Evolutionary conservation across 305 asterid species (phyloP).

Genomic region (Fraxinus platypoda): DNA sequence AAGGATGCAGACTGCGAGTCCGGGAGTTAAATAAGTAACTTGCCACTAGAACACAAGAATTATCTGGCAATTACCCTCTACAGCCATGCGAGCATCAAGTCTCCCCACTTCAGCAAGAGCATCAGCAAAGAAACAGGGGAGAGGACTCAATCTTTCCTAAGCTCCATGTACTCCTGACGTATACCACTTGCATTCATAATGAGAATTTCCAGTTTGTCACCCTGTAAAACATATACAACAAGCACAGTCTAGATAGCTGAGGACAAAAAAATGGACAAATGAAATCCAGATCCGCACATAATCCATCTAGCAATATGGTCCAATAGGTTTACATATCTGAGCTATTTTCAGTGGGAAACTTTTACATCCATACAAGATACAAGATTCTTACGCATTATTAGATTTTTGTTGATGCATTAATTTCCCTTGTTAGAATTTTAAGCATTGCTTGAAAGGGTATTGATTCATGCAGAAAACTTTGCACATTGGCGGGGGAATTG

Average conservation of each 20-base stretch:
- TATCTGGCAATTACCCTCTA: conserved; percentile 4
- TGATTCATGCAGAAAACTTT: not conserved
- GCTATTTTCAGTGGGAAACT: not conserved
- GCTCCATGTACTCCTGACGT: conserved; percentile 76
- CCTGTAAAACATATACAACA: conserved; percentile 42
- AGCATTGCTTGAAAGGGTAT: not conserved
- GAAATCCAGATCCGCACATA: not conserved
- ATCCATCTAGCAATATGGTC: not conserved
- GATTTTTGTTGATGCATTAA: not conserved
- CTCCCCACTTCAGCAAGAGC: not conserved
- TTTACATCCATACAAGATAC: not conserved
- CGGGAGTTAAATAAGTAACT: not conserved
- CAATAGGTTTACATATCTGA: not conserved
- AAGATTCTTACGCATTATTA: not conserved
- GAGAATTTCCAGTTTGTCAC: conserved; percentile 84
- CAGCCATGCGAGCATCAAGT: not conserved
- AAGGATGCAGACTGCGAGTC: not conserved
- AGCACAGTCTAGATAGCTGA: not conserved
- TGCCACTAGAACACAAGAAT: conserved; percentile 10
- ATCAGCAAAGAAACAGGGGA: conserved; percentile 5
- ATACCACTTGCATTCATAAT: conserved; percentile 63
- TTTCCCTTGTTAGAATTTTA: not conserved
- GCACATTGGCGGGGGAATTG: not conserved
- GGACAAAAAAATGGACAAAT: not conserved
- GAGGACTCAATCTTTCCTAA: conserved; percentile 68